These are phyloP conservation scores for Jacaranda mimosifolia DNA, from an alignment of 257 asterid species.

Conservation along the genomic window DNA sequence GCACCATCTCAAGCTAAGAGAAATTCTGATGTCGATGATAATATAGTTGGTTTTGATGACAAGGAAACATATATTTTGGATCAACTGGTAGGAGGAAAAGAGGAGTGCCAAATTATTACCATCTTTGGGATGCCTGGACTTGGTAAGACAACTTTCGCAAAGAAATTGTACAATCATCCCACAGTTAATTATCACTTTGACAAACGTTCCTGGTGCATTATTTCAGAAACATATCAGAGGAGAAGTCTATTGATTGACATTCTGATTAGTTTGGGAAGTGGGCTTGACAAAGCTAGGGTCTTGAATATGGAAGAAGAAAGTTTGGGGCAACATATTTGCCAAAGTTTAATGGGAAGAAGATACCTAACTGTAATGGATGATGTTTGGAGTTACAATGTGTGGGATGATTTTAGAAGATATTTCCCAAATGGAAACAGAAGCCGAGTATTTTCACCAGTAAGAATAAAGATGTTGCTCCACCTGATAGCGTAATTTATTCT, in stretches of 20 bases:
- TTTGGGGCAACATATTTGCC: too few relatives aligned
- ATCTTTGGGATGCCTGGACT: too few relatives aligned
- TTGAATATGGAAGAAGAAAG: too few relatives aligned
- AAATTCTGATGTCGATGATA: too few relatives aligned
- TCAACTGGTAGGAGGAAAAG: too few relatives aligned
- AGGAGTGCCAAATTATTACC: too few relatives aligned
- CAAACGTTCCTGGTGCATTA: slow-evolving; percentile 26
- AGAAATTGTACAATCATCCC: slow-evolving; percentile 29
- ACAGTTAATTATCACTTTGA: slow-evolving; percentile 24
- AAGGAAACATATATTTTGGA: too few relatives aligned
- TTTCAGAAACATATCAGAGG: slow-evolving; percentile 26
- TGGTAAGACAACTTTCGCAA: slow-evolving; percentile 40
- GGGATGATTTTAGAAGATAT: background rate
- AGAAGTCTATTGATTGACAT: slow-evolving; percentile 26
- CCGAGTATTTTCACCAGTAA: background rate
- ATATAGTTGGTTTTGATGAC: too few relatives aligned
- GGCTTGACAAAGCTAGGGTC: background rate
- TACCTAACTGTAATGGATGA: background rate
- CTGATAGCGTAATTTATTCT: background rate
- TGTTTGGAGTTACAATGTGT: background rate
- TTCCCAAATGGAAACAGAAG: background rate
- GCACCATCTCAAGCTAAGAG: too few relatives aligned
- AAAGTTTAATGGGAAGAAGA: too few relatives aligned
- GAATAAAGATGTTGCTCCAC: background rate
- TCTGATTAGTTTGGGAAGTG: background rate